phyloP scores from a whole-genome alignment of 495 filamentous ascomycete species.

The Podospora appendiculata region DNA sequence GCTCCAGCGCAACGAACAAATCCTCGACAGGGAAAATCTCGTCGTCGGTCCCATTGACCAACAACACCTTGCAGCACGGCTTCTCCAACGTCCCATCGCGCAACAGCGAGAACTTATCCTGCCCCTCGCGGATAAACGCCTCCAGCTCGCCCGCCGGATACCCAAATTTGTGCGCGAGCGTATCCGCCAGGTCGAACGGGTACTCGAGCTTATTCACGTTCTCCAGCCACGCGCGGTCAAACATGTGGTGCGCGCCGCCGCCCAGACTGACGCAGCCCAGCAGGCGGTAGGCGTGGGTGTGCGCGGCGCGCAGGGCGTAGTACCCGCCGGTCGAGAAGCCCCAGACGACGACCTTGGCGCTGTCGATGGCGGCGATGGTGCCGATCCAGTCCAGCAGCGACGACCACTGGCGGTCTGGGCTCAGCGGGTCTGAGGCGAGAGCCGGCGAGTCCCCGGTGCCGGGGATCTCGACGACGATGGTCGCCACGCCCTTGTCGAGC shows the following conservation, averaged over 20 bases:
- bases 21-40: conserved; percentile 69
- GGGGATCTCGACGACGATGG: conserved; percentile 60
- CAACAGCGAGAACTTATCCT: conserved; percentile 57
- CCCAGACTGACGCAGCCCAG: conserved; percentile 55
- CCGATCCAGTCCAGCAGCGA: conserved; percentile 59
- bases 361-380: conserved; percentile 43
- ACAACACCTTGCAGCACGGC: conserved; percentile 49
- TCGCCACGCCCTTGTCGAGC: conserved; percentile 44
- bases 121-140: conserved; percentile 43
- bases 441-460: conserved; percentile 70
- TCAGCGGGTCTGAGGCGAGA: conserved; percentile 29
- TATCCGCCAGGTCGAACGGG: conserved; percentile 56
- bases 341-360: conserved; percentile 50
- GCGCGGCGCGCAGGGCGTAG: conserved; percentile 60
- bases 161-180: conserved; percentile 60
- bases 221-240: conserved; percentile 54
- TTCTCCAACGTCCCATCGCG: conserved; percentile 54
- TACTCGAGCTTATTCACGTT: conserved; percentile 60
- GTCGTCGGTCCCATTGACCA: conserved; percentile 62
- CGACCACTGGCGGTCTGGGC: conserved; percentile 47
- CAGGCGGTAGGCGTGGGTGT: conserved; percentile 54
- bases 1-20: conserved; percentile 47
- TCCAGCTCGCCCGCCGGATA: conserved; percentile 33
- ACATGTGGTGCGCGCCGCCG: conserved; percentile 60
- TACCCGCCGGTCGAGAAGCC: conserved; percentile 65